Evolutionary conservation across 2,329 filamentous ascomycete species (phyloP), one percentile per base, ranked within the genome.

Genomic region (Proliferodiscus dingleyae): DNA sequence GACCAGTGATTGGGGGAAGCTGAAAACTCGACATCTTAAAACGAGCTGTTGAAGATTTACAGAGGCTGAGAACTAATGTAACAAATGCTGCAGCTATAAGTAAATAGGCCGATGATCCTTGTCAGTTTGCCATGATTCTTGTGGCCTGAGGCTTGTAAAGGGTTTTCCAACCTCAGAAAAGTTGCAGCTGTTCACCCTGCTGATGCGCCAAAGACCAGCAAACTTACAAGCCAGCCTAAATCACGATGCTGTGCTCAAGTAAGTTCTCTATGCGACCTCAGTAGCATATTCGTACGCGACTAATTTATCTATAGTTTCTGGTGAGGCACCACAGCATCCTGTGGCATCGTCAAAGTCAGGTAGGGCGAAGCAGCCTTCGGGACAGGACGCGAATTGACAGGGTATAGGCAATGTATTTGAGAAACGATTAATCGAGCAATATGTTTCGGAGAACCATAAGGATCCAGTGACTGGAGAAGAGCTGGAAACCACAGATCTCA

Each of bases 321-420:
- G 93, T 71, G 91, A 96, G 78, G 84, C 89, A 71, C 91, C 93
- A 55, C 87, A 95, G 72, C 85, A 89, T 70, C 90, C 93, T 45
- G 91, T 97, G 57, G 87, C 89, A 63, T 98, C 93, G 64, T 85
- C 87, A 68, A 95, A 96, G 73, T 94, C 89, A 64, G 90, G 88
- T 89, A 73, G 61, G 81, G 72, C 51, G 41, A 43, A 48, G 37
- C 48, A 15, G 41, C 38, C 24, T 42, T 36, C 52, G 42, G 43
- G 42, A 46, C 42, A 49, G 30, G 52, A 53, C 41, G 37, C 42
- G 26, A 38, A 58, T 30, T 32, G 19, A 16, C 37, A 22, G 48
- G 47, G 41, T 18, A 22, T 63, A 88, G 88, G 91, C 60, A 84
- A 86, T 65, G 81, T 97, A 41, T 98, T 94, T 68, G 93, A 98